Percentiles rank a stretch among this genome's conserved stretches.
These are phyloP conservation scores for Globisporangium okanoganense DNA, from an alignment of 352 stramenopile genomes.

Conservation along the genomic window DNA sequence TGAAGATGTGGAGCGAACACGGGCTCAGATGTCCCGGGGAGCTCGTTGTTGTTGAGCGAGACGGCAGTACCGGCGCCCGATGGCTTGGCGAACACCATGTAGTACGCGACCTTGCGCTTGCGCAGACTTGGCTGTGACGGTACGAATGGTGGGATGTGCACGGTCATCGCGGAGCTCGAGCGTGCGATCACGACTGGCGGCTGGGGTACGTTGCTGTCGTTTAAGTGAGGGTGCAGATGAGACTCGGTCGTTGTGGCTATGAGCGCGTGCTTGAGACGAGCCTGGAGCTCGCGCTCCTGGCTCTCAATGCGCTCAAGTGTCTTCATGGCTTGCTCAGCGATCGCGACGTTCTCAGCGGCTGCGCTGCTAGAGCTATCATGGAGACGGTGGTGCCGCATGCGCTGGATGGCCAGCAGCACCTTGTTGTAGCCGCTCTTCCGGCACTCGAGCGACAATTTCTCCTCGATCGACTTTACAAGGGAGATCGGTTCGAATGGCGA, in stretches of 20 bases:
- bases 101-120: slow-evolving; percentile 44
- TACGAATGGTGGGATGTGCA: slow-evolving; percentile 41
- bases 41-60: slow-evolving; percentile 67
- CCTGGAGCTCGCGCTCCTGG: slow-evolving; percentile 42
- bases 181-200: slow-evolving; percentile 50
- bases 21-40: slow-evolving; percentile 52
- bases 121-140: slow-evolving; percentile 21
- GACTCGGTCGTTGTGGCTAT: background rate
- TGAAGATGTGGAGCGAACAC: slow-evolving; percentile 24
- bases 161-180: slow-evolving; percentile 45
- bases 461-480: slow-evolving; percentile 19
- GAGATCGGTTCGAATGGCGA: slow-evolving; percentile 4
- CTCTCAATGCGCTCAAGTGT: slow-evolving; percentile 31
- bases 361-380: background rate
- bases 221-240: background rate
- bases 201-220: slow-evolving; percentile 17
- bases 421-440: slow-evolving; percentile 50
- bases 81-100: slow-evolving; percentile 78
- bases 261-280: background rate
- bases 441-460: slow-evolving; percentile 38
- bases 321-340: slow-evolving; percentile 40
- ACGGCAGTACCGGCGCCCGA: slow-evolving; percentile 68
- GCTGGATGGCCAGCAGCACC: slow-evolving; percentile 41
- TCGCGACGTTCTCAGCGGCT: slow-evolving; percentile 15
- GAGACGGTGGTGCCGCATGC: slow-evolving; percentile 20